Evolutionary conservation across 2,329 filamentous ascomycete genomes (phyloP), one percentile per base, ranked within the genome.

Genomic region (Xylariomycetidae sp.): DNA sequence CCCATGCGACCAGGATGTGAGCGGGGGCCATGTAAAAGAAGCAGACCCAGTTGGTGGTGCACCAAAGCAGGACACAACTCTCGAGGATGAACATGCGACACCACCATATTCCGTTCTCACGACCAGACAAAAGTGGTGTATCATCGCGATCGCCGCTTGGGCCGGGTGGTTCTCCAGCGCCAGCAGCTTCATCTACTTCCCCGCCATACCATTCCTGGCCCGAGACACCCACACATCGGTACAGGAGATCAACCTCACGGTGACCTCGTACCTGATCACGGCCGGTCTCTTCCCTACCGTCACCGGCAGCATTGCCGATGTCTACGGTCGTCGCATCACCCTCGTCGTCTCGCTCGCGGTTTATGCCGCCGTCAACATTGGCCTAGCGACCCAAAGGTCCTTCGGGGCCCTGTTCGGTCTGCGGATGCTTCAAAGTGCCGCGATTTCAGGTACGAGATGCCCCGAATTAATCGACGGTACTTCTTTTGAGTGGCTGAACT

Each of bases 231-330:
- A 30, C 27, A 45, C 50, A 3, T 40, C 37, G 11, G 30, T 50
- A 8, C 37, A 41, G 12, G 38, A 54, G 23, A 40, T 66, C 27
- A 63, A 64, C 26, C 34, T 64, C n/a, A 61, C 56, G 4, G 47
- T 66, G 16, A 66, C 63, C 2, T 58, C 59, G 1, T 66, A 64
- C 28, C 54, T 66, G 48, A 61, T 70, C 25, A 58, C 69, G 25
- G 64, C 66, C 45, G 67, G 56, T 5, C 41, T 69, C n/a, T 33
- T 33, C 17, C 31, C 31, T 7, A 18, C 31, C 11, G 19, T 33
- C 22, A 27, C 22, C 11, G 31, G 31, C 12, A 19, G 13, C 16
- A 25, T 13, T 4, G 31, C 31, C 2, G 64, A 67, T 37, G 49
- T 34, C 11, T 38, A 48, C 16, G 61, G 63, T 3, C 54, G 61